A percentile compares a stretch with the other conserved stretches of the same genome.
phyloP scores from a whole-genome alignment of 2,329 filamentous ascomycete genomes.

The Fusarium chuoi region DNA sequence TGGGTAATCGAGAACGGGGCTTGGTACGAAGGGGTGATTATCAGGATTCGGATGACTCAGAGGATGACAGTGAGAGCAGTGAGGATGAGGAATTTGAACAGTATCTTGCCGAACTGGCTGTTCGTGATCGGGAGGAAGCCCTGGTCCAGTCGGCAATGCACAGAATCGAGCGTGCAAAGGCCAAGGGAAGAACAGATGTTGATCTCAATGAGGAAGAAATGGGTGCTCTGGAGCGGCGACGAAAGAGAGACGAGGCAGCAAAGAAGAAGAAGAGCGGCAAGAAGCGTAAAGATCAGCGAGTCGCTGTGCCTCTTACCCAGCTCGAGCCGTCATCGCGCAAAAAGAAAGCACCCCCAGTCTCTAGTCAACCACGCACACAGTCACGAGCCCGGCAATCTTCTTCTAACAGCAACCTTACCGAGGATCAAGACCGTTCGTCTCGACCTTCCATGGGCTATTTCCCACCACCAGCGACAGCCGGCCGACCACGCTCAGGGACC shows the following conservation, averaged over 20 bases:
- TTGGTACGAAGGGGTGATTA: slow-evolving; percentile 52
- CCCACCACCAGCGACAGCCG: slow-evolving; percentile 55
- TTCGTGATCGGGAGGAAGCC: slow-evolving; percentile 75
- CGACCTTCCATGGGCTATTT: slow-evolving; percentile 64
- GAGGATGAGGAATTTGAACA: slow-evolving; percentile 55
- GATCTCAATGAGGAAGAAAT: slow-evolving; percentile 83
- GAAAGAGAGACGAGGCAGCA: slow-evolving; percentile 63
- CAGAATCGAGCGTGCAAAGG: slow-evolving; percentile 81
- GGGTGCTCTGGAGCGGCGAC: slow-evolving; percentile 77
- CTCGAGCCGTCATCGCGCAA: slow-evolving; percentile 57
- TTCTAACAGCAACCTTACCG: slow-evolving; percentile 50
- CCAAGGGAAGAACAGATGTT: slow-evolving; percentile 80
- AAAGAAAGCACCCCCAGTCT: slow-evolving; percentile 43
- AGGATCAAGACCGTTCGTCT: slow-evolving; percentile 49
- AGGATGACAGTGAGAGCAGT: slow-evolving; percentile 50
- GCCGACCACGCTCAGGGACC: slow-evolving; percentile 55
- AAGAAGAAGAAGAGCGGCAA: slow-evolving; percentile 49
- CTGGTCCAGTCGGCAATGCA: slow-evolving; percentile 82
- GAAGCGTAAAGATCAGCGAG: slow-evolving; percentile 58
- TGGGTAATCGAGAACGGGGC: slow-evolving; percentile 56
- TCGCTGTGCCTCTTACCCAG: slow-evolving; percentile 64
- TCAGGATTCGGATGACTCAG: slow-evolving; percentile 46
- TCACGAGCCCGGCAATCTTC: slow-evolving; percentile 53
- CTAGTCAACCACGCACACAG: slow-evolving; percentile 45
- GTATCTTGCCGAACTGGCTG: slow-evolving; percentile 65